Conservation (phyloP, 1,139 yeast genomes). For the Candida tetrigidarum region DNA sequence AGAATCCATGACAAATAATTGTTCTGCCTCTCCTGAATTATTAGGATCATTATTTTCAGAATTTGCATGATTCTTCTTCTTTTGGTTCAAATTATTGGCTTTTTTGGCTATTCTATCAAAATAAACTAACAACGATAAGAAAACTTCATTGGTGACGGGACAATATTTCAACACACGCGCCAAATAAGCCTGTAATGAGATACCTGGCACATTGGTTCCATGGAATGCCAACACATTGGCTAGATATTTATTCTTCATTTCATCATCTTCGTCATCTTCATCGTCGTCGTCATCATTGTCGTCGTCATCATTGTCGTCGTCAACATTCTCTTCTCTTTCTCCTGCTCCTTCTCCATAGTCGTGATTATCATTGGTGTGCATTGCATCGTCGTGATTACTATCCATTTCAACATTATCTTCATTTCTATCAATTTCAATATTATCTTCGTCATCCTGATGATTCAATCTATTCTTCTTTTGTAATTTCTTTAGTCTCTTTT, state of each 20-base stretch:
- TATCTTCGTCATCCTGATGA: constrained; percentile 20
- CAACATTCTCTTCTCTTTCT: constrained; percentile 18
- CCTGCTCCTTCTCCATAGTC: too few relatives aligned
- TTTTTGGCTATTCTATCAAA: constrained; percentile 93
- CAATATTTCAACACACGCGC: constrained; percentile 93
- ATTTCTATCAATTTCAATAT: constrained; percentile 18
- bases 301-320: constrained; percentile 20
- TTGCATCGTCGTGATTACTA: constrained; percentile 14
- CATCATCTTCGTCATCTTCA: constrained; percentile 47
- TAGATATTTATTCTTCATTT: constrained; percentile 57
- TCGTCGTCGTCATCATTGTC: constrained; percentile 26
- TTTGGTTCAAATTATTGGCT: constrained; percentile 60
- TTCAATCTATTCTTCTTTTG: constrained; percentile 23
- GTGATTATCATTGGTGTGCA: constrained; percentile 1
- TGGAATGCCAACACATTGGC: constrained; percentile 89
- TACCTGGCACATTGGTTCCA: constrained; percentile 95
- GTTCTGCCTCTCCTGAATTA: constrained; percentile 36
- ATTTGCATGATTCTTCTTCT: constrained; percentile 21
- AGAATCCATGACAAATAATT: constrained; percentile 92
- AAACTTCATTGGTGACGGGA: constrained; percentile 97
- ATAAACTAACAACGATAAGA: constrained; percentile 84
- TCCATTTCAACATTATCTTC: constrained; percentile 15
- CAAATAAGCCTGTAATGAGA: constrained; percentile 85
- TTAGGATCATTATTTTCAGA: constrained; percentile 16
- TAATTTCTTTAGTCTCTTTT: constrained; percentile 32